Percentiles rank a stretch among this genome's conserved stretches.
Evolutionary conservation across 164 flowering plant genomes (phyloP).

Genomic region (Kingdonia uniflora): DNA sequence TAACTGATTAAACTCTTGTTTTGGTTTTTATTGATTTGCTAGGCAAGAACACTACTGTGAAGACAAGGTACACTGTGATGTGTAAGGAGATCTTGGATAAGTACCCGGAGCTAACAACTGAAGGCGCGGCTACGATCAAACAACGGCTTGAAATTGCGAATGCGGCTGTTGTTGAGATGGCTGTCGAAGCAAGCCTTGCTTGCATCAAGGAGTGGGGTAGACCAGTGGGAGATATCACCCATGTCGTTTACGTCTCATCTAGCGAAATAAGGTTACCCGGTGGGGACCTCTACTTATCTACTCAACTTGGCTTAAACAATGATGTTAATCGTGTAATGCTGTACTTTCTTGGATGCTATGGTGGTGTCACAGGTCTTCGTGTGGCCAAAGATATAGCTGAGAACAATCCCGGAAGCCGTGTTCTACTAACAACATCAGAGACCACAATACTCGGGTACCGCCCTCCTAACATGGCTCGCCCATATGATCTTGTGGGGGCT

Average conservation of each 20-base stretch:
- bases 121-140: constrained; percentile 48
- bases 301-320: constrained; percentile 38
- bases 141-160: constrained; percentile 59
- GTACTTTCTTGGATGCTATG: constrained; percentile 64
- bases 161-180: constrained; percentile 51
- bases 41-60: constrained; percentile 71
- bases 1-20: not conserved
- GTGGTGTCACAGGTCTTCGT: constrained; percentile 58
- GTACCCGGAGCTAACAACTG: constrained; percentile 54
- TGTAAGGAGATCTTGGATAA: constrained; percentile 50
- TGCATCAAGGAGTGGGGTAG: constrained; percentile 67
- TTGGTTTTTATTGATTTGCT: not conserved
- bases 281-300: constrained; percentile 51
- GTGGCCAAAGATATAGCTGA: constrained; percentile 71
- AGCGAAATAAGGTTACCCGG: constrained; percentile 62
- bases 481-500: constrained; percentile 65
- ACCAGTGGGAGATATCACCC: constrained; percentile 43
- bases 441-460: constrained; percentile 63
- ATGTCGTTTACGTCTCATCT: constrained; percentile 55
- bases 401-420: constrained; percentile 65
- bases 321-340: constrained; percentile 55
- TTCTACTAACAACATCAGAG: constrained; percentile 49
- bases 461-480: constrained; percentile 48
- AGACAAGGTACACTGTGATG: constrained; percentile 69
- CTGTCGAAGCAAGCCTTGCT: constrained; percentile 42